Evolutionary conservation across 2,329 filamentous ascomycete genomes (phyloP).

Genomic region (Fusarium caatingaense): DNA sequence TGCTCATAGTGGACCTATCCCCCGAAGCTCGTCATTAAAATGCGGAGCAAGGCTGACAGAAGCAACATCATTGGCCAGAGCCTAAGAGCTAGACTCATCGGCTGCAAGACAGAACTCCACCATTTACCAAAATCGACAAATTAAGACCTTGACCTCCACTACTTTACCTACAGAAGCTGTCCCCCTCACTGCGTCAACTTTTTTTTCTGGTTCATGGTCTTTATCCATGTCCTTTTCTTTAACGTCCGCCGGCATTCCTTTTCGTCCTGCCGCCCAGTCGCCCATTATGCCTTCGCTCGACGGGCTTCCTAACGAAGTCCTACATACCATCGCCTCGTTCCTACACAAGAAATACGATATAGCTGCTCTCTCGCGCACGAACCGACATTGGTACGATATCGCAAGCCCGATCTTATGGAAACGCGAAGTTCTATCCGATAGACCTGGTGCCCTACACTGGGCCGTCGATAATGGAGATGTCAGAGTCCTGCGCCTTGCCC

Average conservation of each 20-base stretch:
- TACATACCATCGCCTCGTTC: slow-evolving; percentile 42
- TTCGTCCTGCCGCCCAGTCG: slow-evolving; percentile 3
- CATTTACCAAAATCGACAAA: background rate
- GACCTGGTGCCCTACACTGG: slow-evolving; percentile 46
- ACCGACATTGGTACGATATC: slow-evolving; percentile 43
- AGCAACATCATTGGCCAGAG: background rate
- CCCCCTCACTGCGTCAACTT: slow-evolving; percentile 6
- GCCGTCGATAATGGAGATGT: slow-evolving; percentile 42
- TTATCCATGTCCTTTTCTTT: background rate
- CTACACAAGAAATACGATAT: slow-evolving; percentile 45
- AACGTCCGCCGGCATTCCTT: slow-evolving; percentile 13
- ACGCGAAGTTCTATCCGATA: slow-evolving; percentile 42
- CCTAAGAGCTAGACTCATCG: background rate
- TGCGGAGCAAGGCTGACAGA: background rate
- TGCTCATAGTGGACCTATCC: slow-evolving; percentile 1
- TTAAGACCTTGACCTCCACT: background rate
- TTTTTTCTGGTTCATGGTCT: background rate
- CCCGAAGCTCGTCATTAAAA: background rate
- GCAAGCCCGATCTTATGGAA: slow-evolving; percentile 46
- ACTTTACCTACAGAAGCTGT: background rate
- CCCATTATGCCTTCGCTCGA: slow-evolving; percentile 47
- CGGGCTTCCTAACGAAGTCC: slow-evolving; percentile 47
- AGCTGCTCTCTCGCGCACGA: slow-evolving; percentile 41
- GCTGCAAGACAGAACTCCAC: background rate
- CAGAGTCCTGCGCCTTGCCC: slow-evolving; percentile 38